phyloP scores from a whole-genome alignment of 1,284 basidiomycete species.

The Marasmius oreades region DNA sequence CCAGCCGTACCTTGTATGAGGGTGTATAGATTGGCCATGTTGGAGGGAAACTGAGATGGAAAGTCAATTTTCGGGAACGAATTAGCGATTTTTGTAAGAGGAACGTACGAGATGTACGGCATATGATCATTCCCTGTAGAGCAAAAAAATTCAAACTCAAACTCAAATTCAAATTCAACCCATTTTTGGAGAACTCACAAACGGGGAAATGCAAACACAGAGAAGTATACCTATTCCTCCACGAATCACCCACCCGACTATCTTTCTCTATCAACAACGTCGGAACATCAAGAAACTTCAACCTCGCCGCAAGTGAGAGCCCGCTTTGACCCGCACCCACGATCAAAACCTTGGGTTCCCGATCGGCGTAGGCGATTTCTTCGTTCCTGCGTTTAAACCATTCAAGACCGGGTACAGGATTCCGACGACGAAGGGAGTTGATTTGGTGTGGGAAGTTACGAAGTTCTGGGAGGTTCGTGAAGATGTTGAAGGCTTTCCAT shows the following conservation, averaged over 20 bases:
- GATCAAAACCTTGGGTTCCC: conserved; percentile 19
- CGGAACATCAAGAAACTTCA: conserved; percentile 53
- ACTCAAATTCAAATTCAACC: too few relatives aligned
- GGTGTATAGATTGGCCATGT: conserved; percentile 64
- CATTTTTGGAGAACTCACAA: too few relatives aligned
- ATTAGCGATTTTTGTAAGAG: not conserved
- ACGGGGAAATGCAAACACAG: conserved; percentile 66
- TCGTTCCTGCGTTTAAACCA: conserved; percentile 16
- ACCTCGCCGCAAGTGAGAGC: conserved; percentile 55
- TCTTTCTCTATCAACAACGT: conserved; percentile 58
- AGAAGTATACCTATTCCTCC: conserved; percentile 58
- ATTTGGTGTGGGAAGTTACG: conserved; percentile 37
- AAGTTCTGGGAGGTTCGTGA: conserved; percentile 48
- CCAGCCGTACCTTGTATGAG: conserved; percentile 41
- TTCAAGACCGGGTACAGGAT: conserved; percentile 16
- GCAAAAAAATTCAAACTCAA: too few relatives aligned
- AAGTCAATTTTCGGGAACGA: not conserved
- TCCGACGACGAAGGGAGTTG: conserved; percentile 22
- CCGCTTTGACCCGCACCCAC: conserved; percentile 41
- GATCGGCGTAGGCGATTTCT: conserved; percentile 26
- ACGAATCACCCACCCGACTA: conserved; percentile 55
- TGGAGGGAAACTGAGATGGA: conserved; percentile 44
- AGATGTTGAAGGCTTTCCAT: conserved; percentile 55
- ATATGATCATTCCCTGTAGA: conserved; percentile 52
- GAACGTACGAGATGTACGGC: conserved; percentile 44